Percentiles rank a stretch among this genome's conserved stretches.
Conservation (phyloP, 495 filamentous ascomycete species). For the Podospora pseudoanserina region DNA sequence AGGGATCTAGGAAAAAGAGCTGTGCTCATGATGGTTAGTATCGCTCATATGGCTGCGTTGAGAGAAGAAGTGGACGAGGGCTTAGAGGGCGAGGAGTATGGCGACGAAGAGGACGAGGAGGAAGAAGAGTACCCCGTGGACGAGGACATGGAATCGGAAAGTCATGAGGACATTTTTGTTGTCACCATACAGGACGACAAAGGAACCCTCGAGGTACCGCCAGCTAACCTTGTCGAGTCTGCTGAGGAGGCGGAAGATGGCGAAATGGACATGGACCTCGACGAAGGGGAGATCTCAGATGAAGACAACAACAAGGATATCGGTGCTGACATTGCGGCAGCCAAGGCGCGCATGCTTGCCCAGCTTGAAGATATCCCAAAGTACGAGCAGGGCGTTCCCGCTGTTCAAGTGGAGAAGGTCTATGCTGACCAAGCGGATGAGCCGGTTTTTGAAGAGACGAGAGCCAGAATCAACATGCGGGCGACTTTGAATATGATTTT, state of each 20-base stretch:
- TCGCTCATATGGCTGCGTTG: conserved; percentile 47
- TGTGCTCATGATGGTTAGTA: conserved; percentile 48
- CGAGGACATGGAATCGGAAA: conserved; percentile 21
- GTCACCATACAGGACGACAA: neutral
- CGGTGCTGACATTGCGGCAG: conserved; percentile 51
- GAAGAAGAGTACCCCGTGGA: conserved; percentile 24
- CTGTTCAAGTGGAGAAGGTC: neutral
- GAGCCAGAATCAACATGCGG: conserved; percentile 43
- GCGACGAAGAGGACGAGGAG: conserved; percentile 32
- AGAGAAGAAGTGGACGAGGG: conserved; percentile 35
- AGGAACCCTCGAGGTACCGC: neutral
- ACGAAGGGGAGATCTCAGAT: conserved; percentile 46
- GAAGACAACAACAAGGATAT: conserved; percentile 27
- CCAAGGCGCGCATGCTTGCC: conserved; percentile 56
- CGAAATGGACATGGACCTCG: conserved; percentile 45
- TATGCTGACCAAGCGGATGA: neutral
- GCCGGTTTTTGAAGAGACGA: conserved; percentile 27
- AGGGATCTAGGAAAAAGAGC: conserved; percentile 59
- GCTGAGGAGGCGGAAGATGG: conserved; percentile 28
- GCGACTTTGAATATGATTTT: conserved; percentile 86
- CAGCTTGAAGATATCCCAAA: conserved; percentile 28
- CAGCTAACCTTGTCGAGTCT: conserved; percentile 9
- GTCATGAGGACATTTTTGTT: conserved; percentile 20
- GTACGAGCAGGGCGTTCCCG: conserved; percentile 3
- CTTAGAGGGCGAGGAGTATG: conserved; percentile 23